Base-by-base conservation (phyloP, 129 eudicot species). In the Chrysanthemum seticuspe region DNA sequence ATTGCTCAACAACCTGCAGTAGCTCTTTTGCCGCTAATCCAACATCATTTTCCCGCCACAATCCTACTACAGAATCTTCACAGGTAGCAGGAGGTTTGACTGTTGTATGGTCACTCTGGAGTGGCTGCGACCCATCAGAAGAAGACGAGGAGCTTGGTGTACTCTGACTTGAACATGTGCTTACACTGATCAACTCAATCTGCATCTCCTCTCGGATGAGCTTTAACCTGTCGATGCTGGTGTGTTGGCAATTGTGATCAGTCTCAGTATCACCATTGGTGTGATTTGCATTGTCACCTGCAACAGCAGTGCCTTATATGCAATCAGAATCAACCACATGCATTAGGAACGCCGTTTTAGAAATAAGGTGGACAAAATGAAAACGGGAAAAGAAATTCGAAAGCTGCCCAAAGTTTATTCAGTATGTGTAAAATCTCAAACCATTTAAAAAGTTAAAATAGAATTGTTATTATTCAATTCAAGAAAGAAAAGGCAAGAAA, bases 1-100 rank as follows among this genome's bases (percentile, higher is more conserved):
- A 55, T 3, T 45, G 56, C 55, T 65, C 70, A 1, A 65, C 34
- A 10, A 31, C 70, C 55, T 44, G 55, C 10, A 65, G 25, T 13
- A 65, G 29, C 55, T 65, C 10, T 40, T 65, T 65, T 65, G n/a
- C 70, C 4, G 54, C 54, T 5, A 40, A 25, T 65, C 70, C 72
- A 19, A 67, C 59, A 1, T 16, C 59, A 13, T 11, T 11, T 13
- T 40, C 58, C 11, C 59, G 59, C 51, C 50, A 47, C 40, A 48
- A 10, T 67, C 58, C 59, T n/a, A 2, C 13, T 7, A 6, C 51
- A 64, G 51, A 10, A 1, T 64, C 51, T 27, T n/a, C 69, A 36
- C 3, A 3, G 47, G 25, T 13, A 13, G 12, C 29, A 8, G 11
- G 45, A 19, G 25, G 65, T 21, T 60, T 34, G 29, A 60, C 65